Evolutionary conservation across 2,329 filamentous ascomycete genomes (phyloP).

Genomic region (Colletotrichum sp.): DNA sequence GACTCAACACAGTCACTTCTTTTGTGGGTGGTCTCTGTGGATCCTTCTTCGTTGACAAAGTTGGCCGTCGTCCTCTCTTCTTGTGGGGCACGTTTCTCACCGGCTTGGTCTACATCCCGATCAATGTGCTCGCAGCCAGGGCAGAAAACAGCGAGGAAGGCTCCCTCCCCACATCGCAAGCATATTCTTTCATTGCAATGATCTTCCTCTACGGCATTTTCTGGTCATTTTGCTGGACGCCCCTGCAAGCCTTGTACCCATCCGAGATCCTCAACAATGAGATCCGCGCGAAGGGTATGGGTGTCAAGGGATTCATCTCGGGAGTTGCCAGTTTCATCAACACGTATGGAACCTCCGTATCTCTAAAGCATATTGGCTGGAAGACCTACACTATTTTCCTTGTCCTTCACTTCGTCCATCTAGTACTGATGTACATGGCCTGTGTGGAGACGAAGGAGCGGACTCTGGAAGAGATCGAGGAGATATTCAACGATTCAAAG

Average conservation of each 20-base stretch:
- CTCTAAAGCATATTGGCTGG: conserved; percentile 44
- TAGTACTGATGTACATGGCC: conserved; percentile 18
- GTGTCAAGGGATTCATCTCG: conserved; percentile 46
- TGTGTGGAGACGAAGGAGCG: conserved; percentile 55
- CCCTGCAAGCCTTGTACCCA: conserved; percentile 46
- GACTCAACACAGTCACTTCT: conserved; percentile 45
- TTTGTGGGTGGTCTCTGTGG: conserved; percentile 43
- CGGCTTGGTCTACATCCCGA: conserved; percentile 22
- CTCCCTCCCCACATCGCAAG: neutral
- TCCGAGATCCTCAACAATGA: conserved; percentile 39
- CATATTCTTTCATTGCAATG: conserved; percentile 31
- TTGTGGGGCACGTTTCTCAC: conserved; percentile 42
- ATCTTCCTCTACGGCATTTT: conserved; percentile 49
- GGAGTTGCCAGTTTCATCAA: conserved; percentile 35
- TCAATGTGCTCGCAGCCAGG: conserved; percentile 35
- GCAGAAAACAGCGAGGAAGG: conserved; percentile 16
- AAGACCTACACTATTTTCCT: conserved; percentile 49
- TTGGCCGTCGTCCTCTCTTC: conserved; percentile 54
- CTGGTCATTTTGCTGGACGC: conserved; percentile 50
- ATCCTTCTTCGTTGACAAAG: conserved; percentile 47
- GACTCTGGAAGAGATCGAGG: conserved; percentile 60
- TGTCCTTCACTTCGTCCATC: conserved; percentile 41
- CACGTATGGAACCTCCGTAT: conserved; percentile 43
- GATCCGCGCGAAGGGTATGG: conserved; percentile 41
- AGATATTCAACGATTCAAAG: conserved; percentile 53